phyloP scores from a whole-genome alignment of 192 early-diverging fungal species.

The Dissophora globulifera region DNA sequence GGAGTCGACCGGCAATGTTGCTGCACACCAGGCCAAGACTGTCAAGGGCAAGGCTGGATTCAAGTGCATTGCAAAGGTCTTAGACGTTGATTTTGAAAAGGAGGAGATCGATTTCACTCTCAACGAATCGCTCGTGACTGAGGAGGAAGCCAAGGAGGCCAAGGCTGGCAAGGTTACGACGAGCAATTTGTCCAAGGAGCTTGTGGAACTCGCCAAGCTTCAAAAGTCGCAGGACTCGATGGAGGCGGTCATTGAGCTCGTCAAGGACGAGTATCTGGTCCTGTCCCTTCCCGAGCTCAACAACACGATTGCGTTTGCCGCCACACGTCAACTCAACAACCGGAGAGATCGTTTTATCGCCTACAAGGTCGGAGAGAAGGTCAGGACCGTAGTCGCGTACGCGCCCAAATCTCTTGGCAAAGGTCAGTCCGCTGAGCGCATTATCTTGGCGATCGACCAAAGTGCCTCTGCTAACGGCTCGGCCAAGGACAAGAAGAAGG shows the following conservation, averaged over 20 bases:
- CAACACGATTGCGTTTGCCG: constrained; percentile 67
- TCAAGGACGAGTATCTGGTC: constrained; percentile 85
- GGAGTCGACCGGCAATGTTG: constrained; percentile 70
- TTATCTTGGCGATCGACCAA: constrained; percentile 35
- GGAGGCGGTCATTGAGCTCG: constrained; percentile 73
- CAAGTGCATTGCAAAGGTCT: constrained; percentile 64
- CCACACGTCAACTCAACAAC: constrained; percentile 69
- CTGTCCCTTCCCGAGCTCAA: constrained; percentile 67
- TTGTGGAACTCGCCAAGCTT: constrained; percentile 30
- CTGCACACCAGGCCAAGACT: constrained; percentile 65
- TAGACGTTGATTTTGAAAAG: constrained; percentile 77
- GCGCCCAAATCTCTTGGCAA: constrained; percentile 46
- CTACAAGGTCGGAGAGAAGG: constrained; percentile 67
- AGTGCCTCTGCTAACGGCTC: not conserved
- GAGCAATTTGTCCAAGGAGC: constrained; percentile 23
- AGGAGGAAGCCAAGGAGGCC: constrained; percentile 28
- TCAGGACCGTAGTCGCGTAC: constrained; percentile 57
- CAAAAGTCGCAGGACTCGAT: constrained; percentile 50
- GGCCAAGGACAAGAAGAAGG: constrained; percentile 23
- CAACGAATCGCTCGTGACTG: constrained; percentile 48
- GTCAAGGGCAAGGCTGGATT: constrained; percentile 59
- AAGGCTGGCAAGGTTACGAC: constrained; percentile 24
- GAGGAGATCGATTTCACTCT: constrained; percentile 73
- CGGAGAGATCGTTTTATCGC: constrained; percentile 69
- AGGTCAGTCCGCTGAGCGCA: constrained; percentile 40